phyloP scores from a whole-genome alignment of 2,329 filamentous ascomycete species.

The Penicillium sp. region DNA sequence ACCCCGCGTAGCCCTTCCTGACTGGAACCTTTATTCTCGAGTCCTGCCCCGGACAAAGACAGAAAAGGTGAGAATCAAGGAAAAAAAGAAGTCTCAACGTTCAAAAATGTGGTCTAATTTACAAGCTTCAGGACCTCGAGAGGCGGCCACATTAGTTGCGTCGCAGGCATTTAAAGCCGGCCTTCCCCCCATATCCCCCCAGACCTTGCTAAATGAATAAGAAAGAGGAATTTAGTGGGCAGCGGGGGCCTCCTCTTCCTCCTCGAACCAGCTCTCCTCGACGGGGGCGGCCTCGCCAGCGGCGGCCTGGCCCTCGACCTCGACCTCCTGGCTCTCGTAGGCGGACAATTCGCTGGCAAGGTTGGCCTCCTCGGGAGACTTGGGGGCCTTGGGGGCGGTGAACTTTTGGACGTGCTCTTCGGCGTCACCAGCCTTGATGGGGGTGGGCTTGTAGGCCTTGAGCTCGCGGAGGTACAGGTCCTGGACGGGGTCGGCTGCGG shows the following conservation, averaged over 20 bases:
- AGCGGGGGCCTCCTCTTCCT: conserved; percentile 56
- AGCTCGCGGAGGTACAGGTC: conserved; percentile 97
- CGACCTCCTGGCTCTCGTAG: conserved; percentile 91
- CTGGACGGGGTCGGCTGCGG: conserved; percentile 88
- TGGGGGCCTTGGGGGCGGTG: conserved; percentile 71
- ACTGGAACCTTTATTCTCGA: background rate
- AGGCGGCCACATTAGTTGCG: conserved; percentile 19
- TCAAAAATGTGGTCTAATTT: conserved; percentile 29
- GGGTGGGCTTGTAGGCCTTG: conserved; percentile 85
- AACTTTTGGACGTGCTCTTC: conserved; percentile 92
- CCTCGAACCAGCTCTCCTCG: conserved; percentile 78
- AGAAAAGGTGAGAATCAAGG: conserved; percentile 8
- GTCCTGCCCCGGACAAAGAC: too few relatives aligned
- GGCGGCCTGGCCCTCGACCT: conserved; percentile 83
- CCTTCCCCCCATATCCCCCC: conserved; percentile 28
- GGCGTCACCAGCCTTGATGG: conserved; percentile 80
- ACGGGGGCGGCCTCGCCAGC: conserved; percentile 59
- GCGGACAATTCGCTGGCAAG: conserved; percentile 87
- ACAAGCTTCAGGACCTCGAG: conserved; percentile 29
- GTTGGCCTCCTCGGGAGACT: conserved; percentile 90
- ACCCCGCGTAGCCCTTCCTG: background rate
- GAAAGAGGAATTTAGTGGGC: conserved; percentile 40
- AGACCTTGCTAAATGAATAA: conserved; percentile 28
- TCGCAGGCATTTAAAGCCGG: conserved; percentile 22
- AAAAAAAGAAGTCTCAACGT: conserved; percentile 24